phyloP scores from a whole-genome alignment of 257 asterid genomes.

The Coffea eugenioides region DNA sequence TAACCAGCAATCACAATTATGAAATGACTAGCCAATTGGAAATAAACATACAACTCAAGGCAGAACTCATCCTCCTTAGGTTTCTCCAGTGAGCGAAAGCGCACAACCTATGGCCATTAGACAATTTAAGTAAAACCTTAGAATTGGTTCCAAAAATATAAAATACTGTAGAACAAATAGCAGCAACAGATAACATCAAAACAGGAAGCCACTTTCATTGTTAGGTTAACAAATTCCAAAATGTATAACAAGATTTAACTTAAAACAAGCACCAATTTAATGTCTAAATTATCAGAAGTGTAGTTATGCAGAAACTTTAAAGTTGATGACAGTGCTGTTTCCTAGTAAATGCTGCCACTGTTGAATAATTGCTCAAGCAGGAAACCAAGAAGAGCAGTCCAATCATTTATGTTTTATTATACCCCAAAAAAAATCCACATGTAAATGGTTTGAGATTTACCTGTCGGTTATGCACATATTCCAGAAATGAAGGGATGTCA shows the following conservation, averaged over 20 bases:
- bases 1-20: constrained; percentile 12
- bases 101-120: constrained; percentile 57
- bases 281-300: background rate
- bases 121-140: constrained; percentile 9
- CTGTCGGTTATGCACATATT: constrained; percentile 78
- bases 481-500: constrained; percentile 67
- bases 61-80: constrained; percentile 87
- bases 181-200: background rate
- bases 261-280: background rate
- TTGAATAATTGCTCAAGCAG: background rate
- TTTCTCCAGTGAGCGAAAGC: constrained; percentile 72
- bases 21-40: constrained; percentile 6
- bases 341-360: background rate
- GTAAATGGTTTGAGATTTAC: constrained; percentile 25
- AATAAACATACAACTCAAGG: constrained; percentile 67
- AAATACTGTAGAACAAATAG: background rate
- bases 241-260: background rate
- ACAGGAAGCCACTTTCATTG: background rate
- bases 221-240: background rate
- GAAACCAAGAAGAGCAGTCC: background rate
- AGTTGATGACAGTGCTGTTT: background rate
- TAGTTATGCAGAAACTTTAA: background rate
- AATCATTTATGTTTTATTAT: background rate
- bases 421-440: background rate
- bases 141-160: background rate